These are phyloP conservation scores for Penicillium occitanis DNA, from an alignment of 2,329 filamentous ascomycete genomes.

Conservation along the genomic window DNA sequence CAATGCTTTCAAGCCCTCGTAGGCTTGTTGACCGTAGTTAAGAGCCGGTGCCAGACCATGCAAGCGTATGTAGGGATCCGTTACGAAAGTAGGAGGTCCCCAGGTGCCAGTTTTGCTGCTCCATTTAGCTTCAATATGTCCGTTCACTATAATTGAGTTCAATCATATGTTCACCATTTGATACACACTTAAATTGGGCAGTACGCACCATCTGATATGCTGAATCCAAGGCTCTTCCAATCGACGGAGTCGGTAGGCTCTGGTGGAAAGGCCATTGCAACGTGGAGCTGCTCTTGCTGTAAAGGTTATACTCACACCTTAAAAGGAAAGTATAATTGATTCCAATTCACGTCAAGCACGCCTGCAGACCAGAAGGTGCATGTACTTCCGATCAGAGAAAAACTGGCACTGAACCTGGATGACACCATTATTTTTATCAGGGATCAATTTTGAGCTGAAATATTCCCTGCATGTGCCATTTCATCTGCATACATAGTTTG, in stretches of 20 bases:
- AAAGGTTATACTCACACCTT: not conserved
- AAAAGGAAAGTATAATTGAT: not conserved
- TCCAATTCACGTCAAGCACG: not conserved
- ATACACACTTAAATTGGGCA: not conserved
- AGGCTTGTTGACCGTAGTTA: conserved; percentile 43
- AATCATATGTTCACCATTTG: not conserved
- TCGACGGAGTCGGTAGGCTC: not conserved
- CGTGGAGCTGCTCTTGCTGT: not conserved
- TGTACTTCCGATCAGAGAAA: not conserved
- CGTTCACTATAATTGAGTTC: not conserved
- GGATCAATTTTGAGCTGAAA: not conserved
- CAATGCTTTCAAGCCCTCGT: not conserved
- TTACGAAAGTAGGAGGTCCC: conserved; percentile 52
- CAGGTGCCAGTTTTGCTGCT: conserved; percentile 52
- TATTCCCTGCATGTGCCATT: not conserved
- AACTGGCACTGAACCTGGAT: not conserved
- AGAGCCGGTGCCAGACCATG: conserved; percentile 57
- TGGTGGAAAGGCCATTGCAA: not conserved
- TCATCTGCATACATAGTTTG: not conserved
- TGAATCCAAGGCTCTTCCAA: not conserved
- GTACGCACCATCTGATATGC: not conserved
- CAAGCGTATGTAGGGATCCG: conserved; percentile 54
- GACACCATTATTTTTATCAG: not conserved
- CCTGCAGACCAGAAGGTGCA: not conserved
- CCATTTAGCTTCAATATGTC: conserved; percentile 54